phyloP scores from a whole-genome alignment of 108 stramenopile species.

The Conticribra guillardii region DNA sequence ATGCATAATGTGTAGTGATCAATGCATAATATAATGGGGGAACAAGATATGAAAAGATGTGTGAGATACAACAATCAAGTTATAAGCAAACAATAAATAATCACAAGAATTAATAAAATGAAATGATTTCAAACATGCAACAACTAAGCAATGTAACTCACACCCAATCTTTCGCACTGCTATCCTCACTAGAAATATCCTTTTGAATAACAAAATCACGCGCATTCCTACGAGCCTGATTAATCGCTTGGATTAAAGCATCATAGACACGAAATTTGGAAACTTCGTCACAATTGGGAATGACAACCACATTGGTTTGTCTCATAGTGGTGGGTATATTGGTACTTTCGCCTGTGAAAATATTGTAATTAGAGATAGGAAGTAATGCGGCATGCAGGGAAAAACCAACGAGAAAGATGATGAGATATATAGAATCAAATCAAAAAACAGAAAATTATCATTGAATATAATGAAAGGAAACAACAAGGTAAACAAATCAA shows the following conservation, averaged over 20 bases:
- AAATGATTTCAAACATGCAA: too few species aligned
- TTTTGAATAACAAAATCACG: slow-evolving; percentile 68
- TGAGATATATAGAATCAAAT: too few species aligned
- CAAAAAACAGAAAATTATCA: too few species aligned
- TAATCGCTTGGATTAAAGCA: slow-evolving; percentile 62
- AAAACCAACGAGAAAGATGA: slow-evolving; percentile 2
- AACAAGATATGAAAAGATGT: not conserved
- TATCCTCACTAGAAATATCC: slow-evolving; percentile 31
- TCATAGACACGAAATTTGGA: slow-evolving; percentile 64
- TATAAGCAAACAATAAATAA: not conserved
- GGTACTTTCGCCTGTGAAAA: slow-evolving; percentile 19
- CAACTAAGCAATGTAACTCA: slow-evolving; percentile 22
- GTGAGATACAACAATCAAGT: not conserved
- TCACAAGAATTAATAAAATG: not conserved
- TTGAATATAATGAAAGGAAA: too few species aligned
- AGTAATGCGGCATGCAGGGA: slow-evolving; percentile 1
- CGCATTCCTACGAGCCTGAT: slow-evolving; percentile 68
- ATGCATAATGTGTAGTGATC: too few species aligned
- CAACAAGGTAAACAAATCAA: too few species aligned
- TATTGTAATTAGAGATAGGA: slow-evolving; percentile 4
- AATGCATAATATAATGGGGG: not conserved
- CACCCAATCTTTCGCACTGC: slow-evolving; percentile 60
- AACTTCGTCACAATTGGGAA: slow-evolving; percentile 67
- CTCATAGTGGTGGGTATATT: slow-evolving; percentile 55
- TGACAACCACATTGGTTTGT: slow-evolving; percentile 77